A percentile compares a stretch with the other conserved stretches of the same genome.
phyloP scores from a whole-genome alignment of 2,329 filamentous ascomycete species.

The Pyricularia pennisetigena region DNA sequence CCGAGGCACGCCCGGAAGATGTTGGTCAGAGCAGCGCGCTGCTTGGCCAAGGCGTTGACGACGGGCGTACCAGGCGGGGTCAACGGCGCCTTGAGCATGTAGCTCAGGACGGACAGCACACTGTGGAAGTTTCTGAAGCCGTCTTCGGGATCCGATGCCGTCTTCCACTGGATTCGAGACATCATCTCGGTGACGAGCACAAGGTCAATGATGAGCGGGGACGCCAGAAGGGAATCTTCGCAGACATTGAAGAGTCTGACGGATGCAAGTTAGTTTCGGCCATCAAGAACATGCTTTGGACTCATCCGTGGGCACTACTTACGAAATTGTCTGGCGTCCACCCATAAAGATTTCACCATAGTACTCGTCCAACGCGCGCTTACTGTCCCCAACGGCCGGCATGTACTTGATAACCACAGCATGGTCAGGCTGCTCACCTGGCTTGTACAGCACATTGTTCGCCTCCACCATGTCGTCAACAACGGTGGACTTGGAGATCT shows the following conservation, averaged over 20 bases:
- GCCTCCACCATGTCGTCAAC: constrained; percentile 99
- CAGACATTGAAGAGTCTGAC: constrained; percentile 91
- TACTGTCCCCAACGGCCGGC: constrained; percentile 97
- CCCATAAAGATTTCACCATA: constrained; percentile 99
- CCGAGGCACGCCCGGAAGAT: constrained; percentile 98
- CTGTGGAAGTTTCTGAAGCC: constrained; percentile 89
- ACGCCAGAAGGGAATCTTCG: constrained; percentile 93
- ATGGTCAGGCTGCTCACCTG: constrained; percentile 93
- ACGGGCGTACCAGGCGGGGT: constrained; percentile 93
- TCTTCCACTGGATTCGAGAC: constrained; percentile 90
- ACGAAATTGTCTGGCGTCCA: constrained; percentile 92
- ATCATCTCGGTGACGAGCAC: constrained; percentile 93
- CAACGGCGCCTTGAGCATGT: constrained; percentile 96
- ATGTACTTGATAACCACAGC: constrained; percentile 99
- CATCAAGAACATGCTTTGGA: background rate
- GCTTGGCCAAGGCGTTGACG: constrained; percentile 91
- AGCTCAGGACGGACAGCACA: constrained; percentile 92
- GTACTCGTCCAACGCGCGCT: constrained; percentile 97
- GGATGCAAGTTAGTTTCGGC: constrained; percentile 9
- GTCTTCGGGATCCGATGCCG: constrained; percentile 24
- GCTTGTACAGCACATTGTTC: constrained; percentile 81
- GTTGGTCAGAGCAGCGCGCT: constrained; percentile 88
- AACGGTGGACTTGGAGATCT: constrained; percentile 98
- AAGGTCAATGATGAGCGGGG: constrained; percentile 93
- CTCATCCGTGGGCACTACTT: constrained; percentile 23